Percentiles rank a stretch among this genome's conserved stretches.
Conservation (phyloP, 192 early-diverging fungal species). For the Coemansia sp. region DNA sequence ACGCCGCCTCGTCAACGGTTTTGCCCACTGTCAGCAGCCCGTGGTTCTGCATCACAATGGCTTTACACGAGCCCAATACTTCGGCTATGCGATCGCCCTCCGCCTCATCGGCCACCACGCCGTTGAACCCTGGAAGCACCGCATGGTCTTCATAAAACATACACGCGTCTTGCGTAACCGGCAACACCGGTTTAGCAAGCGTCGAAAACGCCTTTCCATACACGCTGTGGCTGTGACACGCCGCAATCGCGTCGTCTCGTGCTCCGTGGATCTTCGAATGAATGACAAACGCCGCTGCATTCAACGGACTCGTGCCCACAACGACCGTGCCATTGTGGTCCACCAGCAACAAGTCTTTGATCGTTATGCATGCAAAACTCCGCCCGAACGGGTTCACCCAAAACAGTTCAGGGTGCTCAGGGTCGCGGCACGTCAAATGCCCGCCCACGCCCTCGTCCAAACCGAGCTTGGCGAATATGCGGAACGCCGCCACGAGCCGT, state of each 20-base stretch:
- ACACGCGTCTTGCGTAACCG: constrained; percentile 63
- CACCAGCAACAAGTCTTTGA: constrained; percentile 58
- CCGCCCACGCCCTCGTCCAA: constrained; percentile 64
- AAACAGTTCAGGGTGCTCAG: constrained; percentile 57
- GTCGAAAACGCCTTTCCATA: constrained; percentile 61
- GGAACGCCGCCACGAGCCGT: constrained; percentile 57
- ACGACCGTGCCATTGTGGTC: constrained; percentile 56
- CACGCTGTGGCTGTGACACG: constrained; percentile 61
- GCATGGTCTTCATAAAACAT: constrained; percentile 58
- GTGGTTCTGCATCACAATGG: constrained; percentile 60
- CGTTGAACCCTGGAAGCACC: constrained; percentile 56
- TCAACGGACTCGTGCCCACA: constrained; percentile 50
- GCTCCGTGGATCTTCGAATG: constrained; percentile 58
- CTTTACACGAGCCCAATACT: constrained; percentile 53
- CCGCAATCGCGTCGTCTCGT: constrained; percentile 51
- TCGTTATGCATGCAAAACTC: constrained; percentile 56
- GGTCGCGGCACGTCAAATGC: constrained; percentile 60
- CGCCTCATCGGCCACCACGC: constrained; percentile 56
- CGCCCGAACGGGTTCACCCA: constrained; percentile 63
- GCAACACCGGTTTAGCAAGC: constrained; percentile 41
- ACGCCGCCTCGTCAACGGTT: constrained; percentile 57
- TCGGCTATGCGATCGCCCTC: constrained; percentile 57
- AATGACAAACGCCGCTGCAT: constrained; percentile 62
- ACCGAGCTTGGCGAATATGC: constrained; percentile 57
- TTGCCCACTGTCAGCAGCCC: constrained; percentile 58